Conservation (phyloP, 495 filamentous ascomycete species). For the Penicillium robsamsonii region DNA sequence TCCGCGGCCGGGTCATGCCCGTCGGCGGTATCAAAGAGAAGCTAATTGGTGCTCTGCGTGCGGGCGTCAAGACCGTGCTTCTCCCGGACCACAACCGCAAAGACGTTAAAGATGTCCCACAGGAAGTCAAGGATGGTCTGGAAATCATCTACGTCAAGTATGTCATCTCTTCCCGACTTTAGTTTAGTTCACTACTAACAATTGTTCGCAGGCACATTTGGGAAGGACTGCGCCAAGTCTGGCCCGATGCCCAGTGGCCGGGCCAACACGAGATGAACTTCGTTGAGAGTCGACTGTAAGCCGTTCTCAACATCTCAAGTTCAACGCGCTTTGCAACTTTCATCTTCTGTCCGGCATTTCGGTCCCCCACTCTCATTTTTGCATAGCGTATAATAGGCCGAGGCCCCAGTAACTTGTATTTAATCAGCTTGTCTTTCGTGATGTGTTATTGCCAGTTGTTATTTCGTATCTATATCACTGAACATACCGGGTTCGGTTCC, state of each 20-base stretch:
- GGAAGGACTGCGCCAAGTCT: conserved; percentile 80
- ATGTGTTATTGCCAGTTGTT: conserved; percentile 12
- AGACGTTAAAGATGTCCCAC: conserved; percentile 87
- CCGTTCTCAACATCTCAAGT: neutral
- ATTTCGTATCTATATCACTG: conserved; percentile 14
- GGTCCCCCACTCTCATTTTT: conserved; percentile 16
- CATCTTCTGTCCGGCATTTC: conserved; percentile 1
- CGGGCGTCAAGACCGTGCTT: conserved; percentile 91
- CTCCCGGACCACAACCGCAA: conserved; percentile 87
- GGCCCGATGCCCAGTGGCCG: conserved; percentile 81
- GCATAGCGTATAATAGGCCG: conserved; percentile 28
- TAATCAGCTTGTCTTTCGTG: conserved; percentile 9
- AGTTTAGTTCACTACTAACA: conserved; percentile 15
- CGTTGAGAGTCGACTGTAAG: conserved; percentile 60
- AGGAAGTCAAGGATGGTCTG: conserved; percentile 84
- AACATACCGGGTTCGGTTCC: conserved; percentile 4
- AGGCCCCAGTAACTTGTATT: conserved; percentile 9
- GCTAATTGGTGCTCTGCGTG: conserved; percentile 87
- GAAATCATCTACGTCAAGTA: conserved; percentile 88
- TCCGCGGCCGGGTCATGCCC: conserved; percentile 82
- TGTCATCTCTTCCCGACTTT: conserved; percentile 28
- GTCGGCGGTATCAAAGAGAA: conserved; percentile 99
- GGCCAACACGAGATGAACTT: conserved; percentile 62
- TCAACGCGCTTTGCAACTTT: neutral
- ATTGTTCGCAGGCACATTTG: conserved; percentile 66